A percentile compares a stretch with the other conserved stretches of the same genome.
Conservation (phyloP, 2,329 filamentous ascomycete genomes). For the Meredithiella fracta region DNA sequence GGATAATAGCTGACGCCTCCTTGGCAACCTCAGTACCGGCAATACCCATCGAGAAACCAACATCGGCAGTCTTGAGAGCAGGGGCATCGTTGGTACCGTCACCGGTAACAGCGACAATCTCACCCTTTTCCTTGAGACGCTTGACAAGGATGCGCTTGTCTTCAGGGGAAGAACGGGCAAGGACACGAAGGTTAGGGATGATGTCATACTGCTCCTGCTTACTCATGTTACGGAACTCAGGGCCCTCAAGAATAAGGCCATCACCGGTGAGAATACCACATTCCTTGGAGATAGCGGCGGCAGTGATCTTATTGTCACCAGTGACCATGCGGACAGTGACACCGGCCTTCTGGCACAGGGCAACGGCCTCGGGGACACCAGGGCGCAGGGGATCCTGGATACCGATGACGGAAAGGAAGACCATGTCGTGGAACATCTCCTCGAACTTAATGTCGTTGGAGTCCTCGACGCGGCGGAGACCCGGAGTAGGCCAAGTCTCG, state of each 20-base stretch:
- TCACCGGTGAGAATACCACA: slow-evolving; percentile 56
- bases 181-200: slow-evolving; percentile 52
- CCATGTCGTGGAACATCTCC: slow-evolving; percentile 50
- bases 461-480: slow-evolving; percentile 35
- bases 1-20: slow-evolving; percentile 68
- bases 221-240: slow-evolving; percentile 57
- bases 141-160: slow-evolving; percentile 61
- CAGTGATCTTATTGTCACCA: slow-evolving; percentile 65
- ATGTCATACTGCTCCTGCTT: slow-evolving; percentile 48
- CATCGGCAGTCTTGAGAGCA: slow-evolving; percentile 63
- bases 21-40: slow-evolving; percentile 71
- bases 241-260: slow-evolving; percentile 61
- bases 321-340: slow-evolving; percentile 76
- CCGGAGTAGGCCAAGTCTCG: slow-evolving; percentile 62
- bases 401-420: slow-evolving; percentile 53
- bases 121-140: slow-evolving; percentile 52
- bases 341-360: slow-evolving; percentile 56
- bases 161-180: slow-evolving; percentile 59
- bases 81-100: slow-evolving; percentile 75
- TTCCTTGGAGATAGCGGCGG: slow-evolving; percentile 61
- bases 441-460: slow-evolving; percentile 50
- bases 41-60: slow-evolving; percentile 77
- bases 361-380: slow-evolving; percentile 58
- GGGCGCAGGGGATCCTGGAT: slow-evolving; percentile 67
- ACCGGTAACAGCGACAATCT: slow-evolving; percentile 69